Evolutionary conservation across 1,284 basidiomycete species (phyloP).

Genomic region (Rhodotorula mucilaginosa): DNA sequence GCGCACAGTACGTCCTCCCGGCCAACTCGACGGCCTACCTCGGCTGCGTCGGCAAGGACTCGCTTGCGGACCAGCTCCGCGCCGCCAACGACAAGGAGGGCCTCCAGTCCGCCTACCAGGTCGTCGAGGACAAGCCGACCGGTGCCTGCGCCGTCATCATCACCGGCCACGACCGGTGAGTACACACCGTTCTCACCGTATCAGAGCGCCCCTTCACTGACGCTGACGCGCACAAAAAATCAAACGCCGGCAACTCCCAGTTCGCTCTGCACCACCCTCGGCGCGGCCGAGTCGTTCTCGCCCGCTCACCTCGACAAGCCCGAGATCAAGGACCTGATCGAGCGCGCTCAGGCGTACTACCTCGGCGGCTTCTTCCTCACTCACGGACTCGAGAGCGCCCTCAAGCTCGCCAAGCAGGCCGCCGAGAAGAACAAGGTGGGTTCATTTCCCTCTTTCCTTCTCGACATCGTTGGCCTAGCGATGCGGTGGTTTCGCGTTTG

Average conservation of each 20-base stretch:
- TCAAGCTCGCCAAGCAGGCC: constrained; percentile 79
- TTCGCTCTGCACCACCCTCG: constrained; percentile 86
- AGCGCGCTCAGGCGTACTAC: constrained; percentile 83
- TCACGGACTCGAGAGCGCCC: constrained; percentile 74
- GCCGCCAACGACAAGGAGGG: constrained; percentile 93
- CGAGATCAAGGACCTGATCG: constrained; percentile 71
- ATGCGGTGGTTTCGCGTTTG: too few relatives aligned
- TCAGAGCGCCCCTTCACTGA: not conserved
- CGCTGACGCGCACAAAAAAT: not conserved
- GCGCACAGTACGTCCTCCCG: constrained; percentile 76
- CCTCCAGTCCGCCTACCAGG: constrained; percentile 82
- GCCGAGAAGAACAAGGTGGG: constrained; percentile 70
- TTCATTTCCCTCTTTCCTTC: not conserved
- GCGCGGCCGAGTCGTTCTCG: constrained; percentile 85
- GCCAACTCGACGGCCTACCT: constrained; percentile 89
- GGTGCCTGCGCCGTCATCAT: constrained; percentile 96
- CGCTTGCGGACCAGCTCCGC: constrained; percentile 82
- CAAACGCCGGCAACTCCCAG: constrained; percentile 49
- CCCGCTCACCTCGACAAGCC: constrained; percentile 74
- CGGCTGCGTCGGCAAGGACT: constrained; percentile 90
- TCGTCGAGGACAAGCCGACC: constrained; percentile 75
- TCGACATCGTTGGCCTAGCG: not conserved
- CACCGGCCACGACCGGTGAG: constrained; percentile 82
- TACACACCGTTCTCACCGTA: constrained; percentile 23
- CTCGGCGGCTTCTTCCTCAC: constrained; percentile 98